Percentiles rank a stretch among this genome's conserved stretches.
Evolutionary conservation across 2,329 filamentous ascomycete genomes (phyloP).

Genomic region (Colletotrichum cereale): DNA sequence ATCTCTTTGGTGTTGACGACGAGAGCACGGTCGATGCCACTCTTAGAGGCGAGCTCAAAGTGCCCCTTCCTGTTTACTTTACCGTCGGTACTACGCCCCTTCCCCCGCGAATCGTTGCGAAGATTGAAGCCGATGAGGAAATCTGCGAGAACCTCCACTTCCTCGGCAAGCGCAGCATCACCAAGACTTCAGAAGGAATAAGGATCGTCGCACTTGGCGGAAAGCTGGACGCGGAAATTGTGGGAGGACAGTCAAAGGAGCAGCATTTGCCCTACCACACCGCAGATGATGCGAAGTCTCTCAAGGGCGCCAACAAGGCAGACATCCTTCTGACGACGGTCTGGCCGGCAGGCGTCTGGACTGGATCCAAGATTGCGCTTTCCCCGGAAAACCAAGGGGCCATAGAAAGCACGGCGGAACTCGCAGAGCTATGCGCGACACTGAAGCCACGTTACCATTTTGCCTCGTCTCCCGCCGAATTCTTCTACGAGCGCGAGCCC

Average conservation of each 20-base stretch:
- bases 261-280: conserved; percentile 84
- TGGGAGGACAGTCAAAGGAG: conserved; percentile 75
- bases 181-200: conserved; percentile 91
- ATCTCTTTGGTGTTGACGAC: conserved; percentile 78
- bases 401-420: conserved; percentile 70
- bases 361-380: conserved; percentile 74
- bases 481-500: conserved; percentile 91
- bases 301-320: conserved; percentile 81
- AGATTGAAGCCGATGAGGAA: conserved; percentile 78
- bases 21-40: conserved; percentile 73
- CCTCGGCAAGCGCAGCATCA: conserved; percentile 86
- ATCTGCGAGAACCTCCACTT: conserved; percentile 93
- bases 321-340: conserved; percentile 90
- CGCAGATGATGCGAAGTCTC: conserved; percentile 78
- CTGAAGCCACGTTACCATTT: conserved; percentile 96
- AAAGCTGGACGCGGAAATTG: conserved; percentile 70
- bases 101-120: conserved; percentile 77
- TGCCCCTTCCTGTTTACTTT: conserved; percentile 92
- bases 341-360: conserved; percentile 83
- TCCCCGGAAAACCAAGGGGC: conserved; percentile 63
- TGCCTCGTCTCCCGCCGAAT: conserved; percentile 71
- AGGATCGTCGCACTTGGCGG: conserved; percentile 91
- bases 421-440: conserved; percentile 82
- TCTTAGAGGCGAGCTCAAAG: conserved; percentile 76
- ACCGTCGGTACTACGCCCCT: conserved; percentile 81